A percentile compares a stretch with the other conserved stretches of the same genome.
These are phyloP conservation scores for Aphanomyces euteiches DNA, from an alignment of 352 stramenopile species.

Conservation along the genomic window DNA sequence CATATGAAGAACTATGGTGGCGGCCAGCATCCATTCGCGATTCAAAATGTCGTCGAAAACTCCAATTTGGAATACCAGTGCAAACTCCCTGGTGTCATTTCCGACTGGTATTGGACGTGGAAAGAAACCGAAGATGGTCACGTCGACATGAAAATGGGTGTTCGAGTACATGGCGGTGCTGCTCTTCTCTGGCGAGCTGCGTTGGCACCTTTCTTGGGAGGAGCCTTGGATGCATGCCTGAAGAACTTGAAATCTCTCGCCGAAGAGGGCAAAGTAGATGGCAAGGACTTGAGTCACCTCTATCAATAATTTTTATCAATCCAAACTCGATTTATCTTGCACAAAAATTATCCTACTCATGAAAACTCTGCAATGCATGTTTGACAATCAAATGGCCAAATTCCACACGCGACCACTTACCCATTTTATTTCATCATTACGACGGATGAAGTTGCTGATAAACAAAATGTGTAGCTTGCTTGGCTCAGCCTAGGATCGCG, in stretches of 20 bases:
- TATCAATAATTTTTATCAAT: neutral
- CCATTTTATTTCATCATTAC: too few relatives aligned
- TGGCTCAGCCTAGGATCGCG: too few relatives aligned
- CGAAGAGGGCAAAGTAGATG: neutral
- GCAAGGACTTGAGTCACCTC: neutral
- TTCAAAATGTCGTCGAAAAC: slow-evolving; percentile 14
- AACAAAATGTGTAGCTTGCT: too few relatives aligned
- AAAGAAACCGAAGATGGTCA: neutral
- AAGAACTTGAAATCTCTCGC: slow-evolving; percentile 4
- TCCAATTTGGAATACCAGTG: slow-evolving; percentile 4
- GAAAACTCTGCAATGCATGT: too few relatives aligned
- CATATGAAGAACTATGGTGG: slow-evolving; percentile 22
- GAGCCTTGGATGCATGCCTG: neutral
- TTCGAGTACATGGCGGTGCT: slow-evolving; percentile 1
- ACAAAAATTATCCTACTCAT: too few relatives aligned
- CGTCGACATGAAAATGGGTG: slow-evolving; percentile 22
- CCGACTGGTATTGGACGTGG: slow-evolving; percentile 18
- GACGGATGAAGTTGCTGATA: too few relatives aligned
- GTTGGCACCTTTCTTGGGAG: neutral
- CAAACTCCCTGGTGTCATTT: neutral
- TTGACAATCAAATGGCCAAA: too few relatives aligned
- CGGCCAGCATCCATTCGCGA: slow-evolving; percentile 1
- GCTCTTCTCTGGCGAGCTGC: slow-evolving; percentile 6
- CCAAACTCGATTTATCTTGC: too few relatives aligned
- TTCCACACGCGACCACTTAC: too few relatives aligned